These are phyloP conservation scores for Luvunga scandens DNA, from an alignment of 345 rosid species.

Conservation along the genomic window DNA sequence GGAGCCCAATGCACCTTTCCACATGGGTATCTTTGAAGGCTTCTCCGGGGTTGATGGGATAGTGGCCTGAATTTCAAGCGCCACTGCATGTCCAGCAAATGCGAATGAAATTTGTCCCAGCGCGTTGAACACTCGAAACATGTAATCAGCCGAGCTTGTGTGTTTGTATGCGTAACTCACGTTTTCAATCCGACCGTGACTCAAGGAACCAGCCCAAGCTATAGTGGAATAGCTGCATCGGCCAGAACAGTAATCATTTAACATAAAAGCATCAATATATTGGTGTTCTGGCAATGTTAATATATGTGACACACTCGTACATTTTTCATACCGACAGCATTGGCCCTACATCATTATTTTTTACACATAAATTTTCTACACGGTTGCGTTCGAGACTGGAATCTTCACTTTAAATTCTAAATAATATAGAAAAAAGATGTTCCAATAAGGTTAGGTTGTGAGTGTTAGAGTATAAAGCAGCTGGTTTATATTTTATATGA, in stretches of 20 bases:
- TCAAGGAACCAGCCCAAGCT: conserved; percentile 80
- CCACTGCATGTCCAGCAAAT: conserved; percentile 92
- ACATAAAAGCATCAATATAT: neutral
- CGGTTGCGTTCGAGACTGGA: neutral
- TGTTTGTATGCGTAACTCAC: conserved; percentile 72
- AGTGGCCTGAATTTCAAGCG: conserved; percentile 90
- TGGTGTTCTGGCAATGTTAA: neutral
- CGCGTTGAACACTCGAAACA: conserved; percentile 76
- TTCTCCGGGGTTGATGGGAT: conserved; percentile 84
- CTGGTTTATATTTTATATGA: neutral
- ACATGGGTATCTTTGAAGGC: conserved; percentile 84
- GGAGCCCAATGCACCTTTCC: conserved; percentile 84
- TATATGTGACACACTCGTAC: neutral
- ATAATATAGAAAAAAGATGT: neutral
- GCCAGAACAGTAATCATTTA: neutral
- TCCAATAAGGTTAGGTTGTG: neutral
- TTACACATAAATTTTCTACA: neutral
- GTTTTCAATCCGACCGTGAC: conserved; percentile 51
- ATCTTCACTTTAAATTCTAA: neutral
- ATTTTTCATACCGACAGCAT: neutral
- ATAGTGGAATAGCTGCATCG: conserved; percentile 79
- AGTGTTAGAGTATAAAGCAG: neutral
- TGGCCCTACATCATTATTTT: neutral
- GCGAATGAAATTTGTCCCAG: conserved; percentile 88
- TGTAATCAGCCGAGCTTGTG: conserved; percentile 41